Base-by-base conservation (phyloP, 129 eudicot species). In the Deinandra increscens region DNA sequence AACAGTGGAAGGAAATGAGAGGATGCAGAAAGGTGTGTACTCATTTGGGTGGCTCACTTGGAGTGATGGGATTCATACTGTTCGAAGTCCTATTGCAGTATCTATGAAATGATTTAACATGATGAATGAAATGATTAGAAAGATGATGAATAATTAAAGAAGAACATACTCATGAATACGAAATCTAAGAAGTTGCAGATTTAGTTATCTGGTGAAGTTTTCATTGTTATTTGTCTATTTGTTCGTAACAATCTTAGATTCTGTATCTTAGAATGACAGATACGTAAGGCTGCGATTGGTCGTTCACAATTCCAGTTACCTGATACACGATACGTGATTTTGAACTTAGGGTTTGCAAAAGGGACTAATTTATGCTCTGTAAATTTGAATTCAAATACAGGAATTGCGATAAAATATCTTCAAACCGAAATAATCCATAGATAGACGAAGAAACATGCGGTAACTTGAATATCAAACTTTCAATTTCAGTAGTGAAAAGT, bases 21-120 rank as follows among this genome's bases (percentile, higher is more conserved):
- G 2, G 22, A 67, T 9, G 48, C 68, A 44, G 33, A 72, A 68
- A 19, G 75, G 59, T 2, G 31, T 50, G 75, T 84, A 84, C 65
- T 69, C 72, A 0, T 93, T 93, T 1, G 98, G 98, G 73, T 89
- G 92, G 97, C 81, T 70, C 18, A 81, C 80, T 9, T 93, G 98
- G 98, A 81, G 64, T 6, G 97, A 93, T 59, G 79, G 82, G 17
- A 20, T 83, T 45, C 96, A 93, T 68, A 79, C 5, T 62, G 98
- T 93, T 61, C 78, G 92, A 11, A 87, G 95, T 74, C 98, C 96
- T 37, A 79, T 92, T 15, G 95, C 89, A 29, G 90, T 84, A 33
- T 77, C 89, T 50, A 54, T 75, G 38, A 75, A 83, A 6, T 56
- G 26, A 36, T 36, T 36, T n/a, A n/a, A 36, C 39, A 36, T 36